These are phyloP conservation scores for Fusarium hainanense DNA, from an alignment of 2,329 filamentous ascomycete species.

Conservation along the genomic window DNA sequence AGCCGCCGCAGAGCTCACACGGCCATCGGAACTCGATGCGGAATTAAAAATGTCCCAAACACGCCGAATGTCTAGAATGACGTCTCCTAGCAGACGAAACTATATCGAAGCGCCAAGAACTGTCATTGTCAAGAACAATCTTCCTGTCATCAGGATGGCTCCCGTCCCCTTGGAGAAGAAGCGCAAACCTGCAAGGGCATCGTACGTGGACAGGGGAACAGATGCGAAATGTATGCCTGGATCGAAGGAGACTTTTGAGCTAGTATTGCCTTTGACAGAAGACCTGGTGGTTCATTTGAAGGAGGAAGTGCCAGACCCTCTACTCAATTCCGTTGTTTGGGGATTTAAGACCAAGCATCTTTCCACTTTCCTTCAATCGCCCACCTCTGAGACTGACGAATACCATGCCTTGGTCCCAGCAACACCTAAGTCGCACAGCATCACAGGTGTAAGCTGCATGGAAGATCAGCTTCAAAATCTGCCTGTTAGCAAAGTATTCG, in stretches of 20 bases:
- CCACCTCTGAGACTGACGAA: slow-evolving; percentile 38
- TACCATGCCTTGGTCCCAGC: slow-evolving; percentile 37
- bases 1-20: slow-evolving; percentile 34
- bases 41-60: slow-evolving; percentile 18
- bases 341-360: slow-evolving; percentile 53
- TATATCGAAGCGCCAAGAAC: slow-evolving; percentile 47
- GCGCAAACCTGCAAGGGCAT: slow-evolving; percentile 41
- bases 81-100: slow-evolving; percentile 39
- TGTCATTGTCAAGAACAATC: slow-evolving; percentile 47
- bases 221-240: slow-evolving; percentile 48
- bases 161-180: slow-evolving; percentile 47
- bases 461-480: slow-evolving; percentile 29
- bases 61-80: slow-evolving; percentile 47
- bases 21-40: slow-evolving; percentile 23
- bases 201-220: slow-evolving; percentile 55
- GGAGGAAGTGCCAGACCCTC: slow-evolving; percentile 54
- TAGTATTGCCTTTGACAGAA: slow-evolving; percentile 65
- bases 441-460: slow-evolving; percentile 11
- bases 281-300: slow-evolving; percentile 68
- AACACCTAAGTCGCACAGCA: slow-evolving; percentile 42
- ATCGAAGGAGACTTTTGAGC: slow-evolving; percentile 48
- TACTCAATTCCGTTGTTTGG: slow-evolving; percentile 60
- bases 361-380: slow-evolving; percentile 42
- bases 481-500: slow-evolving; percentile 11
- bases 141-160: slow-evolving; percentile 46